Evolutionary conservation across 129 eudicot genomes (phyloP).

Genomic region (carrot (Daucus carota)): DH1_v3.0 NC_030385.2:30059501-30060000

Average conservation of each 20-base stretch:
- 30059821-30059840: slow-evolving; percentile 82
- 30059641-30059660: slow-evolving; percentile 99
- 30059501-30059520: background rate
- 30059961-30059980: no score
- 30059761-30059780: slow-evolving; percentile 79
- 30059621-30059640: slow-evolving; percentile 24
- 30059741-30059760: slow-evolving; percentile 58
- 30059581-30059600: background rate
- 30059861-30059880: slow-evolving; percentile 70
- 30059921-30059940: no score
- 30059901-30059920: no score
- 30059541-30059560: background rate
- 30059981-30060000: no score
- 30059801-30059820: slow-evolving; percentile 50
- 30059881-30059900: slow-evolving; percentile 27
- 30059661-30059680: slow-evolving; percentile 47
- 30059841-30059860: slow-evolving; percentile 77
- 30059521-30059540: slow-evolving; percentile 7
- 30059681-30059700: slow-evolving; percentile 57
- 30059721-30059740: slow-evolving; percentile 78
- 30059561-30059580: no score
- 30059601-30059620: background rate
- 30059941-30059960: background rate
- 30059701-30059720: slow-evolving; percentile 70
- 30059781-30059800: slow-evolving; percentile 71